These are phyloP conservation scores for Suhomyces choctaworum DNA, from an alignment of 1,139 yeast genomes.

Conservation along the genomic window DNA sequence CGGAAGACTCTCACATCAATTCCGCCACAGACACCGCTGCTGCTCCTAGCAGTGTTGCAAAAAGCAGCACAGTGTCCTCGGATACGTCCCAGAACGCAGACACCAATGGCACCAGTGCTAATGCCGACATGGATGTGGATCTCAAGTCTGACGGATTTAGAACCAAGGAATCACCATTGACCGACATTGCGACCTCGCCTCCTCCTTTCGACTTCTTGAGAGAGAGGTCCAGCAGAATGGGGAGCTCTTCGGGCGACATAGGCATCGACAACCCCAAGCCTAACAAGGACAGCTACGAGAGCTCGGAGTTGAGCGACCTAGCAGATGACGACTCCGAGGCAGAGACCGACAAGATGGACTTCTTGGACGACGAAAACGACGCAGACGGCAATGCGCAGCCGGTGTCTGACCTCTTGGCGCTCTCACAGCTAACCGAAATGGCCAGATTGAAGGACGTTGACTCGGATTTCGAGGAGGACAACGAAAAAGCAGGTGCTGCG, in stretches of 20 bases:
- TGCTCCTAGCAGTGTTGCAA: background rate
- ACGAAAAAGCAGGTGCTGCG: conserved; percentile 3
- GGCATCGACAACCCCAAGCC: conserved; percentile 1
- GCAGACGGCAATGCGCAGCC: conserved; percentile 22
- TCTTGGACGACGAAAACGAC: conserved; percentile 40
- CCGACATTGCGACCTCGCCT: conserved; percentile 44
- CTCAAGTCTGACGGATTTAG: conserved; percentile 7
- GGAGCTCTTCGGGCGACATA: conserved; percentile 2
- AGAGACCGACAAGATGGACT: conserved; percentile 76
- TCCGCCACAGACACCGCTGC: background rate
- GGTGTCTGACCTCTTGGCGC: conserved; percentile 41
- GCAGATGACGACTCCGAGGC: conserved; percentile 74
- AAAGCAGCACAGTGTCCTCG: background rate
- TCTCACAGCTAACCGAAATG: conserved; percentile 42
- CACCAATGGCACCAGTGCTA: background rate
- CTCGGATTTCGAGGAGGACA: conserved; percentile 25
- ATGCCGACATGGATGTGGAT: background rate
- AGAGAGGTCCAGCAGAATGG: conserved; percentile 11
- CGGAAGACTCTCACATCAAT: too few relatives aligned
- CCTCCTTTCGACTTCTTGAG: conserved; percentile 33
- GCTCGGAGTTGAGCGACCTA: conserved; percentile 55
- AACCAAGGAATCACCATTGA: conserved; percentile 36
- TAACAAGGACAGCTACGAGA: conserved; percentile 33
- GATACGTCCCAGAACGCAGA: background rate
- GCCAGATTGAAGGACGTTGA: conserved; percentile 45